These are phyloP conservation scores for Apiotrichum laibachii DNA, from an alignment of 1,284 basidiomycete species.

Conservation along the genomic window DNA sequence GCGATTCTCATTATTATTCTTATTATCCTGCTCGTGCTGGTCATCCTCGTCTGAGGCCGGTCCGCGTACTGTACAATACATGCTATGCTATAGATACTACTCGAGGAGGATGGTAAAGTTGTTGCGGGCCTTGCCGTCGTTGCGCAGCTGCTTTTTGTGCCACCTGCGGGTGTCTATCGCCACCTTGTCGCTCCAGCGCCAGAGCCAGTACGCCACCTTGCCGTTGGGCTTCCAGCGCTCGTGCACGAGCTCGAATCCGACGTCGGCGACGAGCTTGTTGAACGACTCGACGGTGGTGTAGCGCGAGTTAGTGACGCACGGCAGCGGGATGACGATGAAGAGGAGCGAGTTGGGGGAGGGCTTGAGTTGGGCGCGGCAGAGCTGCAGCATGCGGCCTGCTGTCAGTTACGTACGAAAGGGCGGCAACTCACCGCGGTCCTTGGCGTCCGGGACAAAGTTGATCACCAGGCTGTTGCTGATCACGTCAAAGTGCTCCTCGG, in stretches of 20 bases:
- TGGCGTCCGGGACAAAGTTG: slow-evolving; percentile 76
- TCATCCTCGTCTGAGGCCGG: slow-evolving; percentile 54
- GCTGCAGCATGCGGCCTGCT: slow-evolving; percentile 68
- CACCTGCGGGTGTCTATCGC: slow-evolving; percentile 15
- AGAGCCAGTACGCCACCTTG: slow-evolving; percentile 51
- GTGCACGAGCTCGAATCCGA: slow-evolving; percentile 65
- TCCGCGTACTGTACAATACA: slow-evolving; percentile 1
- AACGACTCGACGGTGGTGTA: slow-evolving; percentile 67
- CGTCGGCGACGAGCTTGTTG: slow-evolving; percentile 57
- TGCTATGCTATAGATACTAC: slow-evolving; percentile 1
- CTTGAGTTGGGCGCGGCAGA: slow-evolving; percentile 63
- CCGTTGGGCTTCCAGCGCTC: slow-evolving; percentile 58
- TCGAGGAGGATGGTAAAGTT: slow-evolving; percentile 65
- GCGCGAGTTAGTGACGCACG: slow-evolving; percentile 77
- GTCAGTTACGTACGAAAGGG: background rate
- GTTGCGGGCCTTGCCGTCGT: slow-evolving; percentile 65
- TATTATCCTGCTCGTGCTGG: slow-evolving; percentile 56
- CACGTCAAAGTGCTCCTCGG: slow-evolving; percentile 64
- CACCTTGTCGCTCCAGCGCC: slow-evolving; percentile 26
- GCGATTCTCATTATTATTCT: slow-evolving; percentile 58
- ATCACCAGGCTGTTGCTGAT: slow-evolving; percentile 80
- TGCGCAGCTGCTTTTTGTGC: slow-evolving; percentile 60
- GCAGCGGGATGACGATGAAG: slow-evolving; percentile 74
- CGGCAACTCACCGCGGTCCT: slow-evolving; percentile 63
- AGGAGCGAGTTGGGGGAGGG: slow-evolving; percentile 57